A percentile compares a stretch with the other conserved stretches of the same genome.
Conservation (phyloP, 177 flowering plant species). For the Vitis hybrid region DNA sequence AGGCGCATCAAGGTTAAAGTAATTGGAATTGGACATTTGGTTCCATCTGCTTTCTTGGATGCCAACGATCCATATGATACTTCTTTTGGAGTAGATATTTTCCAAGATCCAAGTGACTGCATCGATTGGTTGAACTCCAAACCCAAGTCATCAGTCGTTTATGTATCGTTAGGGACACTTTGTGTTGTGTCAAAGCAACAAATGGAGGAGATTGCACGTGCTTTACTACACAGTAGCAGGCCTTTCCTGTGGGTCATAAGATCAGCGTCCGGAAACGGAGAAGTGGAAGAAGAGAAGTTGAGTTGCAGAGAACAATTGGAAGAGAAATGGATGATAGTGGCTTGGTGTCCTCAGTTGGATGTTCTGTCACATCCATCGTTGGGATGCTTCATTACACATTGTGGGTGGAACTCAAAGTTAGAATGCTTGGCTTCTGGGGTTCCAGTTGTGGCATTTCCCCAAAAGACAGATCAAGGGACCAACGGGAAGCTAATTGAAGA, state of each 20-base stretch:
- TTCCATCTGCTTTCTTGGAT: conserved; percentile 43
- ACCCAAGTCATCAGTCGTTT: conserved; percentile 36
- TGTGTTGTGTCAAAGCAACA: conserved; percentile 21
- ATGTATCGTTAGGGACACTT: conserved; percentile 43
- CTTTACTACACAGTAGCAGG: conserved; percentile 12
- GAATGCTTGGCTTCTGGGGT: conserved; percentile 43
- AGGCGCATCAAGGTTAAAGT: conserved; percentile 28
- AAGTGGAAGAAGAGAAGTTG: conserved; percentile 11
- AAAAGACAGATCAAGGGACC: conserved; percentile 52
- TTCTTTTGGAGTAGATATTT: conserved; percentile 35
- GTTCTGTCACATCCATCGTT: conserved; percentile 39
- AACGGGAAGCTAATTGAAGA: conserved; percentile 51
- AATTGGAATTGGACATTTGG: conserved; percentile 53
- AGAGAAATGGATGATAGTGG: conserved; percentile 33
- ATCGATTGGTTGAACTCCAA: conserved; percentile 39
- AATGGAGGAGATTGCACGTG: conserved; percentile 35
- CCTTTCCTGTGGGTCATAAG: conserved; percentile 51
- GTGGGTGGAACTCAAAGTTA: conserved; percentile 52
- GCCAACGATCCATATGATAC: conserved; percentile 26
- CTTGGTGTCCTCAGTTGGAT: conserved; percentile 53
- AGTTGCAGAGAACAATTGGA: conserved; percentile 23
- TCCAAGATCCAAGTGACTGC: conserved; percentile 12
- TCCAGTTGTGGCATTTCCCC: conserved; percentile 56
- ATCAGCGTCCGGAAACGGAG: neutral
- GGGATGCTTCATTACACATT: conserved; percentile 47